A percentile compares a stretch with the other conserved stretches of the same genome.
These are phyloP conservation scores for Ophiostoma himal-ulmi DNA, from an alignment of 2,329 filamentous ascomycete species.

Conservation along the genomic window DNA sequence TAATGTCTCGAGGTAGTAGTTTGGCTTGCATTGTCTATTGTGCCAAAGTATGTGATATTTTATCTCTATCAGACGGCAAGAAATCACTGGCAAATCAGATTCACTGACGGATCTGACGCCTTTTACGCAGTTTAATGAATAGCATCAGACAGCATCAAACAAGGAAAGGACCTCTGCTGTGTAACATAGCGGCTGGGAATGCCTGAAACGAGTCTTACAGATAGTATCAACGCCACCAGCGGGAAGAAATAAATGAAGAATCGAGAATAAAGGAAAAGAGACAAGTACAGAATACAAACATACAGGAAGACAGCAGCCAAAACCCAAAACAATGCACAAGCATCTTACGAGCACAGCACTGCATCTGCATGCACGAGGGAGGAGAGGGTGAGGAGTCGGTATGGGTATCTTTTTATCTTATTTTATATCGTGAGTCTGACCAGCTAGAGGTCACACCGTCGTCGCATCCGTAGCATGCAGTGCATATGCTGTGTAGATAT, in stretches of 20 bases:
- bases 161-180: neutral
- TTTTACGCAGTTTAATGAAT: neutral
- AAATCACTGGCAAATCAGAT: neutral
- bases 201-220: neutral
- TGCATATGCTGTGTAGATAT: neutral
- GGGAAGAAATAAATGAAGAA: neutral
- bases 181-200: neutral
- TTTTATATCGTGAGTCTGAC: neutral
- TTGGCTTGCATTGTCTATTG: too few species aligned
- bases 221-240: neutral
- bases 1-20: too few species aligned
- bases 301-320: neutral
- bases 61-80: neutral
- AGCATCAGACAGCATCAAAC: neutral
- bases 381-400: neutral
- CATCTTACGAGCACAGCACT: neutral
- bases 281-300: neutral
- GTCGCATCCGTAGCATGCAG: conserved; percentile 9
- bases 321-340: conserved; percentile 7
- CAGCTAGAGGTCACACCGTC: neutral
- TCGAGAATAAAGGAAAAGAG: neutral
- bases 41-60: too few species aligned
- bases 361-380: conserved; percentile 3
- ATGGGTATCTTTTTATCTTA: neutral
- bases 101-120: neutral